Evolutionary conservation across 2,329 filamentous ascomycete genomes (phyloP).

Genomic region (Neonectria magnoliae): DNA sequence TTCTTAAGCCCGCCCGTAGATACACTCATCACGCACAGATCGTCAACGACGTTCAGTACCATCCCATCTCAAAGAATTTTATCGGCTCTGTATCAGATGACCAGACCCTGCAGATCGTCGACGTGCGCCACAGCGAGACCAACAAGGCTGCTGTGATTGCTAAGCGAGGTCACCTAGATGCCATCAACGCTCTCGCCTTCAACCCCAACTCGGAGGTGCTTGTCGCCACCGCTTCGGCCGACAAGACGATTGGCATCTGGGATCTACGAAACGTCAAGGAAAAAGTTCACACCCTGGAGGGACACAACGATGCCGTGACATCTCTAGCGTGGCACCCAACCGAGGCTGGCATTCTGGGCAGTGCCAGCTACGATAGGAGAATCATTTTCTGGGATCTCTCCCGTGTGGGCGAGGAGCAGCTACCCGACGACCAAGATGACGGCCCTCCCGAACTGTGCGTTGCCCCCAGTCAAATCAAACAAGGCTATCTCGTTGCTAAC

Average conservation of each 20-base stretch:
- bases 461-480: background rate
- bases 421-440: conserved; percentile 93
- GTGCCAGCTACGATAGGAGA: conserved; percentile 90
- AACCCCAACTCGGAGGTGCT: conserved; percentile 91
- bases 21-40: conserved; percentile 91
- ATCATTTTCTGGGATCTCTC: conserved; percentile 98
- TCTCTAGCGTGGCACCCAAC: conserved; percentile 95
- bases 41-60: conserved; percentile 97
- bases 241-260: conserved; percentile 96
- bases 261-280: conserved; percentile 91
- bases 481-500: conserved; percentile 34
- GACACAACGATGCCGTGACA: conserved; percentile 89
- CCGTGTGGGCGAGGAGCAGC: conserved; percentile 91
- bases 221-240: conserved; percentile 91
- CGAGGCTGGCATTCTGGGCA: conserved; percentile 88
- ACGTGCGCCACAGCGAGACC: conserved; percentile 76
- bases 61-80: conserved; percentile 84
- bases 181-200: conserved; percentile 95
- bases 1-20: conserved; percentile 74
- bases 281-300: conserved; percentile 89
- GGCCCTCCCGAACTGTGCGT: conserved; percentile 92
- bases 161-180: conserved; percentile 83
- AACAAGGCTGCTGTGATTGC: conserved; percentile 75
- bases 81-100: conserved; percentile 97
- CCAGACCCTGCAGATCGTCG: conserved; percentile 89